Evolutionary conservation across 495 filamentous ascomycete genomes (phyloP), one percentile per base, ranked within the genome.

Genomic region (Neurospora sp.): DNA sequence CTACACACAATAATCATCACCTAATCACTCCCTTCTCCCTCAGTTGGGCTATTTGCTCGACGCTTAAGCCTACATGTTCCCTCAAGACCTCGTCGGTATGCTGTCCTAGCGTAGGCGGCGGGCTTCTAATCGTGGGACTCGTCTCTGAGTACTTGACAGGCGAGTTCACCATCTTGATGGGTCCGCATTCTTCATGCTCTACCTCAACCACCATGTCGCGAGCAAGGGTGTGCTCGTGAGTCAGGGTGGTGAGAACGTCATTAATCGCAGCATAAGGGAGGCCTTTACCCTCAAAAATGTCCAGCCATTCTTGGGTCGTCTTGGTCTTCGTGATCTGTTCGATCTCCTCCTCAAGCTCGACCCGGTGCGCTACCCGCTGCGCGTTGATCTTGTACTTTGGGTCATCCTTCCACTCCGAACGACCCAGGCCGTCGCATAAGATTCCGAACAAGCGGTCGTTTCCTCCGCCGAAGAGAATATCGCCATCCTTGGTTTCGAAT

Each of bases 261-360:
- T 98, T 98, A 71, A 99, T 90, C 0, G 96, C 92, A 5, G 95
- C 92, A 83, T 98, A 98, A 11, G 96, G 96, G 90, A 98, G 90
- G 24, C 96, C 96, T 73, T 91, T 92, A 34, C 92, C 93, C 76
- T 98, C 93, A 38, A 99, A 89, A 19, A 96, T 84, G 0, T 92
- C 87, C 17, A 98, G 83, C 96, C 96, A 99, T 78, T 98, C 92
- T 74, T 90, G 83, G 1, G 94, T 98, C 8, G 93, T 97, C 84
- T 91, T 94, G 74, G 90, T 89, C 40, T 82, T 79, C 10, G 92
- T 97, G 70, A 90, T 88, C 43, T 83, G 83, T 76, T 94, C 92
- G 69, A 99, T 95, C 77, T 92, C 81, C 1, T 81, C 82, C 77
- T 98, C 94, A 3, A 99, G 88, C 73, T 89, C 86, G 3, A 86